Evolutionary conservation across 176 grass and related monocot species (phyloP), one percentile per base, ranked within the genome.

Genomic region (Phoenix roebelenii): DNA sequence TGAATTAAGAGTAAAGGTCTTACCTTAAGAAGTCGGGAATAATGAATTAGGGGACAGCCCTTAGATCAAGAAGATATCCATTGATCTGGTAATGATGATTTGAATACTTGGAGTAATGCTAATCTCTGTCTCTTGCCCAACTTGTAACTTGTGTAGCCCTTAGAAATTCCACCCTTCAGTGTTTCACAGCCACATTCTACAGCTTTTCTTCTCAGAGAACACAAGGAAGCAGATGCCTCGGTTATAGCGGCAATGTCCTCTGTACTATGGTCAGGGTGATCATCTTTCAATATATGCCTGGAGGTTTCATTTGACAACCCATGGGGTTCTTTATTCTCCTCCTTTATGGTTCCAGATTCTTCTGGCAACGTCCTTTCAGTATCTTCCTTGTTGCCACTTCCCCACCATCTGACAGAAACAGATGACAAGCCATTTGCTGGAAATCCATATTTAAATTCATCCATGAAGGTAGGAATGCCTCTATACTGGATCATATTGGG

Each of bases 371-470:
- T 44, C 35, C 35, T 44, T 44, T 12, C 35, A 44, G 35, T 12
- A 12, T 12, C 35, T 44, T 9, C 35, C 35, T 44, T 44, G 35
- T 67, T 75, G 44, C 56, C 64, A 10, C 54, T 65, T 19, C 80
- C 87, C 92, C 92, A 97, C 92, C 87, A 97, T 85, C 85, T 88
- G 69, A 60, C 50, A 20, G 70, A 83, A 78, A 61, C 51, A 70
- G 51, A 50, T 57, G 92, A 83, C 63, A 91, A 74, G 24, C 84
- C 87, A 70, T 55, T 75, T 18, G 75, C 69, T 3, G 92, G 87
- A 64, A 97, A 97, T 53, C 92, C 92, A 0, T 63, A 83, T 77
- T 88, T 85, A 44, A 97, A 88, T 77, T 91, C 92, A 54, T 91
- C 92, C 92, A 97, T 87, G 73, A 80, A 97, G 12, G 81, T 88